These are phyloP conservation scores for Trifolium dubium DNA, from an alignment of 306 rosid species.

Conservation along the genomic window DNA sequence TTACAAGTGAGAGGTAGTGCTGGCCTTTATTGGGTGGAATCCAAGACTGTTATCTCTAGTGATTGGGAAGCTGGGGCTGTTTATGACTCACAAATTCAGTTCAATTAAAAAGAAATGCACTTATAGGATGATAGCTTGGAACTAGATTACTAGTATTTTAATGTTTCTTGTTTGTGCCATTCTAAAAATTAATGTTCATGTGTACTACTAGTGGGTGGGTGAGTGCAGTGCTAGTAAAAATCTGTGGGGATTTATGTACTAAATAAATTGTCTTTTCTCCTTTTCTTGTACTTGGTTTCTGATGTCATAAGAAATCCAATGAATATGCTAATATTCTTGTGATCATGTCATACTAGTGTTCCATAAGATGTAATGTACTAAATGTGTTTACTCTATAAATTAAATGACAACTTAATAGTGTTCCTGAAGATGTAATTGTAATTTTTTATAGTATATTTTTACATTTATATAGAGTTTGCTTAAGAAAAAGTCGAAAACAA, in stretches of 20 bases:
- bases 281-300: constrained; percentile 1
- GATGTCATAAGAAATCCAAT: not conserved
- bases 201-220: constrained; percentile 17
- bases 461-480: not conserved
- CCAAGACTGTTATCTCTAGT: constrained; percentile 58
- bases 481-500: not conserved
- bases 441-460: not conserved
- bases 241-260: constrained; percentile 26
- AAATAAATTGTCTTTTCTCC: constrained; percentile 18
- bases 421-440: not conserved
- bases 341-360: no score
- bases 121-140: not conserved
- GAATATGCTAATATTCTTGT: not conserved
- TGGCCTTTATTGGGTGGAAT: constrained; percentile 57
- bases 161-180: constrained; percentile 18
- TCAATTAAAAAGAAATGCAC: constrained; percentile 34
- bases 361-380: no score
- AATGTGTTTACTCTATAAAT: not conserved
- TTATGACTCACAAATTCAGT: constrained; percentile 67
- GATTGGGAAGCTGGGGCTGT: constrained; percentile 70
- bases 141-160: constrained; percentile 26
- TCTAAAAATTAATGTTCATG: constrained; percentile 16
- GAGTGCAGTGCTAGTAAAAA: not conserved
- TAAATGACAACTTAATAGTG: not conserved
- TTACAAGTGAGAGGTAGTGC: constrained; percentile 58